Base-by-base conservation (phyloP, 1,139 yeast genomes). In the Kazachstania sp. region DNA sequence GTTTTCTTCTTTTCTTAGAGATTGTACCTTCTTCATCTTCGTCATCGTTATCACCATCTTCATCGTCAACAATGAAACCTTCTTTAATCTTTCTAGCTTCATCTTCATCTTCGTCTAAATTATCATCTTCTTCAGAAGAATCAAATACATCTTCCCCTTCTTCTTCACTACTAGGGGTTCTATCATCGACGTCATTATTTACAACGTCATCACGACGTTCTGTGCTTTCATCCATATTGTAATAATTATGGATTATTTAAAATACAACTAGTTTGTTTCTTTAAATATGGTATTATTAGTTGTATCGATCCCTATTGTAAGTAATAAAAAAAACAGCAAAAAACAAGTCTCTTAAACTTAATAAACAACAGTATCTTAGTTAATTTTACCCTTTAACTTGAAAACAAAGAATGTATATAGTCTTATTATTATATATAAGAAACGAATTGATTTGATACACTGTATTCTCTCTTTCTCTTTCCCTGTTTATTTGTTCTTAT, bases 41-140 rank as follows among this genome's bases (percentile, higher is more conserved):
- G 46, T 84, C 95, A 57, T 87, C 95, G 58, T 87, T 96, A 23
- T 23, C 28, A 9, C 28, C 36, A 15, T 38, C 41, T 46, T 84
- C 95, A 57, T 87, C 96, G 58, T 87, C 97, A 12, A 88, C 97
- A 61, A 90, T 90, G 67, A 90, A 88, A 0, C 97, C 97, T 55
- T 87, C 95, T 48, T 92, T 80, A 38, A 90, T 83, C 65, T 80
- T 76, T 54, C 78, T 71, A 42, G 81, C 78, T 54, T 83, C 92
- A 52, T 83, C 92, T 61, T 81, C 90, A 57, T 82, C 86, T 28
- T 80, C 84, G n/a, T 83, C 90, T 41, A 78, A 80, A 37, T 83
- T 88, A 19, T 81, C 87, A 49, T 83, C 90, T 50, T 81, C 87
- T 35, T 82, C 86, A 20, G 87, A 81, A 12, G 86, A 83, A 53